Percentiles rank a stretch among this genome's conserved stretches.
These are phyloP conservation scores for Leishmania guyanensis DNA, from an alignment of 208 protist species.

Conservation along the genomic window DNA sequence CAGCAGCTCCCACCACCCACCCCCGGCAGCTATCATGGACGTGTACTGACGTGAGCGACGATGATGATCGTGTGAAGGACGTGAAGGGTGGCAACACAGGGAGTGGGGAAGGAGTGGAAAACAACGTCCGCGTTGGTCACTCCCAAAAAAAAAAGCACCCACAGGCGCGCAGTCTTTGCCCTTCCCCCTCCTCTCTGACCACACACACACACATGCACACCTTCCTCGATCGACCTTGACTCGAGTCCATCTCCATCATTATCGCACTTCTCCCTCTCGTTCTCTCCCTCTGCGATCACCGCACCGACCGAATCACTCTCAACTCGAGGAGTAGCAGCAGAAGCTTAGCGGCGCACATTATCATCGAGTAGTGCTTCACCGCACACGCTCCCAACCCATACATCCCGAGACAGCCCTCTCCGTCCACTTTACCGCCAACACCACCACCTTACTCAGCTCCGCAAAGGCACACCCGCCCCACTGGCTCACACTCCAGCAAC, in stretches of 20 bases:
- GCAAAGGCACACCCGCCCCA: neutral
- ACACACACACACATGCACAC: neutral
- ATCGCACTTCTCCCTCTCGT: neutral
- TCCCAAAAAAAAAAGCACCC: neutral
- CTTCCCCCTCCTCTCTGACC: neutral
- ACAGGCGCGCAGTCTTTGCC: neutral
- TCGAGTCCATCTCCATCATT: neutral
- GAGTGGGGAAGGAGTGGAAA: no score
- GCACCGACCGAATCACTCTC: neutral
- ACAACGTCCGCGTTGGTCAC: no score
- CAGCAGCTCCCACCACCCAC: neutral
- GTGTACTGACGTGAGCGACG: neutral
- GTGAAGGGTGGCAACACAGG: neutral
- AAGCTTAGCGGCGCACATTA: neutral
- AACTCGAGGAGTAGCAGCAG: neutral
- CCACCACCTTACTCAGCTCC: neutral
- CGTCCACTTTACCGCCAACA: neutral
- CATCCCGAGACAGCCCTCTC: neutral
- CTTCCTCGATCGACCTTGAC: neutral
- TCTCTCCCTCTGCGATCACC: neutral
- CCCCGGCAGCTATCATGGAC: neutral
- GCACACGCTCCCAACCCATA: neutral
- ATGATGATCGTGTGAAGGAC: neutral
- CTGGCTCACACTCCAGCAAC: neutral
- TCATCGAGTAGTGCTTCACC: neutral